Conservation (phyloP, 768 basidiomycete genomes). For the Mycena kentingensis region DNA sequence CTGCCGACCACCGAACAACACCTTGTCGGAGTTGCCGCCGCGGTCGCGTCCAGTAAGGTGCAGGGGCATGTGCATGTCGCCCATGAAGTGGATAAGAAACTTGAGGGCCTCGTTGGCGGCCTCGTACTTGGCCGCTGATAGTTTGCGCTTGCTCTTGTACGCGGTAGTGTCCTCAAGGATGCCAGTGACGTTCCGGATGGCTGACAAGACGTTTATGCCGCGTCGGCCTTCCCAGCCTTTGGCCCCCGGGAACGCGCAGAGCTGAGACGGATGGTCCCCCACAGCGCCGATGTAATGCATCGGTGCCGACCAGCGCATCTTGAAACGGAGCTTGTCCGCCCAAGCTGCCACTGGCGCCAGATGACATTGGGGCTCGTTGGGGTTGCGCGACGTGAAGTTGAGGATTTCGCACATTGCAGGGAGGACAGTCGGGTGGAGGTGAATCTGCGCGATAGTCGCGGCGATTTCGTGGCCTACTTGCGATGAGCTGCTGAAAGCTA, state of each 20-base stretch:
- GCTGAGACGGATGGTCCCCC: constrained; percentile 75
- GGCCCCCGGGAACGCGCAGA: constrained; percentile 76
- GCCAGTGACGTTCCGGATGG: constrained; percentile 72
- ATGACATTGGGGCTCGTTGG: constrained; percentile 58
- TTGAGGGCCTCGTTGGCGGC: constrained; percentile 79
- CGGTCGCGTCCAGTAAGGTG: constrained; percentile 87
- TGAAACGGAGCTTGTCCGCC: constrained; percentile 74
- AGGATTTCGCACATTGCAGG: constrained; percentile 73
- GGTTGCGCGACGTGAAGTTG: constrained; percentile 42
- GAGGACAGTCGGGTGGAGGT: constrained; percentile 74
- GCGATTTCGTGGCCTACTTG: constrained; percentile 94
- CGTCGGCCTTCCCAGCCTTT: constrained; percentile 67
- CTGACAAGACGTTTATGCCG: constrained; percentile 73
- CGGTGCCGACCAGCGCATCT: constrained; percentile 71
- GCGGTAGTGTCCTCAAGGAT: constrained; percentile 48
- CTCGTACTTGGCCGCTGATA: too few species aligned
- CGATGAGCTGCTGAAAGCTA: too few species aligned
- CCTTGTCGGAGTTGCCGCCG: constrained; percentile 83
- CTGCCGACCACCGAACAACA: constrained; percentile 67
- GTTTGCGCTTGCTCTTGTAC: too few species aligned
- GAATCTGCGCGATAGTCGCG: constrained; percentile 92
- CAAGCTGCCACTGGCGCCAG: constrained; percentile 84
- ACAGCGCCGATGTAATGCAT: constrained; percentile 76
- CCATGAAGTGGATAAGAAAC: constrained; percentile 91
- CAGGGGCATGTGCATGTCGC: constrained; percentile 92